phyloP scores from a whole-genome alignment of 2,329 filamentous ascomycete species.

The Bipolaris victoriae region DNA sequence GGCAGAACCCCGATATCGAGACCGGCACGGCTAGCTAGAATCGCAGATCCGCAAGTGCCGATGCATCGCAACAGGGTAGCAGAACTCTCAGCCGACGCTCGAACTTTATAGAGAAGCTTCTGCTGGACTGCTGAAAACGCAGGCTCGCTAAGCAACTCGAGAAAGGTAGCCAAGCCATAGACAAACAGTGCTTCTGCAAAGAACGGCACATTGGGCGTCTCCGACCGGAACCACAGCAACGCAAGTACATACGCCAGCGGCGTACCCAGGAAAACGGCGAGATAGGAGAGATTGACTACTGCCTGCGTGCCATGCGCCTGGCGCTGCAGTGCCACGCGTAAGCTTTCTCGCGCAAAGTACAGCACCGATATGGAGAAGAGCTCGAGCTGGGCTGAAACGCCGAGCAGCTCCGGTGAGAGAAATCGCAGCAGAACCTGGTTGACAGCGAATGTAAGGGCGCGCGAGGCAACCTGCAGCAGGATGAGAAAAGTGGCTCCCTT shows the following conservation, averaged over 20 bases:
- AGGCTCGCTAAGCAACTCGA: constrained; percentile 86
- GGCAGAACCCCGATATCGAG: constrained; percentile 76
- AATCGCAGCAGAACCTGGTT: constrained; percentile 91
- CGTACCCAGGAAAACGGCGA: constrained; percentile 73
- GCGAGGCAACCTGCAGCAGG: constrained; percentile 83
- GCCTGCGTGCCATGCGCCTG: constrained; percentile 70
- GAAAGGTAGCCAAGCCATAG: constrained; percentile 63
- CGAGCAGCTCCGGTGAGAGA: constrained; percentile 82
- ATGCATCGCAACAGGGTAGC: constrained; percentile 80
- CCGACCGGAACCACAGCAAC: constrained; percentile 67
- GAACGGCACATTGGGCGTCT: constrained; percentile 64
- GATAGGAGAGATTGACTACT: constrained; percentile 85
- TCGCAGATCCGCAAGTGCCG: constrained; percentile 72
- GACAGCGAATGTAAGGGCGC: constrained; percentile 84
- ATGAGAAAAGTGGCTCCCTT: constrained; percentile 86
- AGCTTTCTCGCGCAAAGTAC: constrained; percentile 89
- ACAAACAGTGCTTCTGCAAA: constrained; percentile 63
- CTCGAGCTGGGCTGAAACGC: constrained; percentile 87
- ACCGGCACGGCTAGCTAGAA: constrained; percentile 63
- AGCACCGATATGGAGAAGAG: constrained; percentile 92
- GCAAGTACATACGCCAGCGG: constrained; percentile 69
- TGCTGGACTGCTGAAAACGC: constrained; percentile 88
- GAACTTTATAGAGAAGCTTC: constrained; percentile 76
- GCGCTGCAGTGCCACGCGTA: constrained; percentile 89
- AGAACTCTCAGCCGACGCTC: constrained; percentile 81